Evolutionary conservation across 352 stramenopile genomes (phyloP).

Genomic region (Globisporangium paroecandrum): DNA sequence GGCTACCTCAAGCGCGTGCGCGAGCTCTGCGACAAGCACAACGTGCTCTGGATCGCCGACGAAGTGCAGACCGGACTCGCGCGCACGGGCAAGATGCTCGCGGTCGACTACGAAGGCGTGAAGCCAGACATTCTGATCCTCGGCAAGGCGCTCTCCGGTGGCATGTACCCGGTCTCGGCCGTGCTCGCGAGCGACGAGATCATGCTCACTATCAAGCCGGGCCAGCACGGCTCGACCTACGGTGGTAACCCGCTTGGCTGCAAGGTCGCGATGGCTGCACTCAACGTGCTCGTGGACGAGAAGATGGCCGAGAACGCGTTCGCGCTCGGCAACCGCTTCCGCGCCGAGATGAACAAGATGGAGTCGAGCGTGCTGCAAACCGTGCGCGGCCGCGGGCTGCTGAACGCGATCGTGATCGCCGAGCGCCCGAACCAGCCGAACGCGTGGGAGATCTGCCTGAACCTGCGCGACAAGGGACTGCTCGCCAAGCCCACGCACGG

Average conservation of each 20-base stretch:
- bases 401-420: conserved; percentile 98
- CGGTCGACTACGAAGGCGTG: conserved; percentile 94
- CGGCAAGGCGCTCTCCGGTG: conserved; percentile 95
- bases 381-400: conserved; percentile 94
- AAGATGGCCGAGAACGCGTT: conserved; percentile 94
- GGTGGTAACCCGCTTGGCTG: conserved; percentile 96
- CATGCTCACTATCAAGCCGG: conserved; percentile 98
- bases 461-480: conserved; percentile 93
- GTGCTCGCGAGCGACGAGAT: conserved; percentile 96
- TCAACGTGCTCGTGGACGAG: conserved; percentile 94
- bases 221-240: conserved; percentile 97
- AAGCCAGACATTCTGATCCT: conserved; percentile 98
- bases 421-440: conserved; percentile 81
- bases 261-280: conserved; percentile 95
- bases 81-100: conserved; percentile 96
- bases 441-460: conserved; percentile 96
- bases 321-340: conserved; percentile 92
- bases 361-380: conserved; percentile 60
- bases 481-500: conserved; percentile 99
- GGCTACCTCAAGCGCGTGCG: conserved; percentile 92
- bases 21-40: conserved; percentile 95
- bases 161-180: conserved; percentile 97
- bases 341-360: conserved; percentile 83
- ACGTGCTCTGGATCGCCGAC: conserved; percentile 98
- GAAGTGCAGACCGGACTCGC: conserved; percentile 98